These are phyloP conservation scores for Bryum argenteum DNA, from an alignment of 225 moss, liverwort and hornwort species.

Conservation along the genomic window DNA sequence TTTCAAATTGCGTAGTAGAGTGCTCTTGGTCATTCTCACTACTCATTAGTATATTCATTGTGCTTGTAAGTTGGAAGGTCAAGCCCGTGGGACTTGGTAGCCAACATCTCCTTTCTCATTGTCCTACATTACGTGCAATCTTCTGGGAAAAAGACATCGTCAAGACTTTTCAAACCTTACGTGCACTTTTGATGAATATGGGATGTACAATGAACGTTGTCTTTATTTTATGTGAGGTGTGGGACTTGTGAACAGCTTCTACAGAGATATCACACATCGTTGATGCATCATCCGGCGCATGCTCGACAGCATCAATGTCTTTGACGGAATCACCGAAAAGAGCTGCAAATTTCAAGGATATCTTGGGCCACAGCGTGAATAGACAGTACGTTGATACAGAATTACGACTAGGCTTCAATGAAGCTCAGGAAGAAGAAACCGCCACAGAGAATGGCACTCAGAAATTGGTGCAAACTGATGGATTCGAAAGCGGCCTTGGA, in stretches of 20 bases:
- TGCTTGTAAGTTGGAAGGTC: too few species aligned
- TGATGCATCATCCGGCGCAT: slow-evolving; percentile 28
- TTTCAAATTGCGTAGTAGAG: too few species aligned
- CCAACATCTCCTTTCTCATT: too few species aligned
- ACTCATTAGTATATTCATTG: too few species aligned
- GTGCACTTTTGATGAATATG: too few species aligned
- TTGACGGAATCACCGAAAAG: slow-evolving; percentile 26
- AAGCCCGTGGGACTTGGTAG: too few species aligned
- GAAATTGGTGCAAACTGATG: not conserved
- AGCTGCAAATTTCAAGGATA: slow-evolving; percentile 28
- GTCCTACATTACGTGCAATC: too few species aligned
- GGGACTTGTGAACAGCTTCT: slow-evolving; percentile 31
- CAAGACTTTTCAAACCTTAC: not conserved
- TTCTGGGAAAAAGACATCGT: not conserved
- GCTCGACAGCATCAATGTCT: slow-evolving; percentile 39
- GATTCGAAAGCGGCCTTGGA: slow-evolving; percentile 40
- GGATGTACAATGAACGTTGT: not conserved
- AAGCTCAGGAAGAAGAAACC: slow-evolving; percentile 1
- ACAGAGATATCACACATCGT: slow-evolving; percentile 22
- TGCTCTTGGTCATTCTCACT: too few species aligned
- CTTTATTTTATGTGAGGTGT: not conserved
- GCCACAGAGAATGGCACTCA: slow-evolving; percentile 15
- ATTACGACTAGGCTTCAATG: slow-evolving; percentile 19
- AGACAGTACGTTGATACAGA: slow-evolving; percentile 53
- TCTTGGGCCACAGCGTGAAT: slow-evolving; percentile 13